Percentiles rank a stretch among this genome's conserved stretches.
Evolutionary conservation across 108 stramenopile species (phyloP).

Genomic region (Skeletonema grethae): DNA sequence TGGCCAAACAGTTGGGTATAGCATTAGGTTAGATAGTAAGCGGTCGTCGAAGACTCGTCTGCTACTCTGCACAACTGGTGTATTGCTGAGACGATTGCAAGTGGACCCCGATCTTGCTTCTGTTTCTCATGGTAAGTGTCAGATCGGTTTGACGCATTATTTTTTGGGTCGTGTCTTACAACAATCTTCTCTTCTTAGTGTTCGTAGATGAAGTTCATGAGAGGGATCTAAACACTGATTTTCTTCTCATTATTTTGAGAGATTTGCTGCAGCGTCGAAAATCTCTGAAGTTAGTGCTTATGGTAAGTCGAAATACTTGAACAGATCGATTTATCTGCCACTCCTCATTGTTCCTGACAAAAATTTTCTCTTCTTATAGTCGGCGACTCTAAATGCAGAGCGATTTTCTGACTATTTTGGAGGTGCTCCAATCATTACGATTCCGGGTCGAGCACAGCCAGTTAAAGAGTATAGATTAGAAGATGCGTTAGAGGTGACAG

Average conservation of each 20-base stretch:
- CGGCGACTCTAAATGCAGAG: constrained; percentile 89
- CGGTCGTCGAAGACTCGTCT: constrained; percentile 69
- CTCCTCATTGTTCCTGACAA: neutral
- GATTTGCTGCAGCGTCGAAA: constrained; percentile 74
- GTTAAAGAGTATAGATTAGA: constrained; percentile 70
- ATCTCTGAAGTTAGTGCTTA: constrained; percentile 83
- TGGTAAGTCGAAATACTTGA: constrained; percentile 41
- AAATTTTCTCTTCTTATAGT: neutral
- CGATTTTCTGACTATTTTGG: constrained; percentile 82
- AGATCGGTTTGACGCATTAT: neutral
- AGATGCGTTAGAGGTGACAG: constrained; percentile 78
- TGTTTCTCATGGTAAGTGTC: constrained; percentile 56
- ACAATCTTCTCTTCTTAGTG: constrained; percentile 10
- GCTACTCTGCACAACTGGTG: constrained; percentile 89
- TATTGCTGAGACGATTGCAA: constrained; percentile 86
- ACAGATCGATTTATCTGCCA: neutral
- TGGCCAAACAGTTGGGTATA: constrained; percentile 88
- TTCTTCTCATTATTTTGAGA: constrained; percentile 86
- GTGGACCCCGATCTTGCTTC: constrained; percentile 67
- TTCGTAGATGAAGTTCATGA: constrained; percentile 93
- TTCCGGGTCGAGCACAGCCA: constrained; percentile 71
- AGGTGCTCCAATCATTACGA: constrained; percentile 72
- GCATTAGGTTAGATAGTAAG: constrained; percentile 82
- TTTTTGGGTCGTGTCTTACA: neutral
- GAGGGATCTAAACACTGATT: constrained; percentile 88